Conservation (phyloP, 768 basidiomycete species). For the Hygrophoropsis aurantiaca region DNA sequence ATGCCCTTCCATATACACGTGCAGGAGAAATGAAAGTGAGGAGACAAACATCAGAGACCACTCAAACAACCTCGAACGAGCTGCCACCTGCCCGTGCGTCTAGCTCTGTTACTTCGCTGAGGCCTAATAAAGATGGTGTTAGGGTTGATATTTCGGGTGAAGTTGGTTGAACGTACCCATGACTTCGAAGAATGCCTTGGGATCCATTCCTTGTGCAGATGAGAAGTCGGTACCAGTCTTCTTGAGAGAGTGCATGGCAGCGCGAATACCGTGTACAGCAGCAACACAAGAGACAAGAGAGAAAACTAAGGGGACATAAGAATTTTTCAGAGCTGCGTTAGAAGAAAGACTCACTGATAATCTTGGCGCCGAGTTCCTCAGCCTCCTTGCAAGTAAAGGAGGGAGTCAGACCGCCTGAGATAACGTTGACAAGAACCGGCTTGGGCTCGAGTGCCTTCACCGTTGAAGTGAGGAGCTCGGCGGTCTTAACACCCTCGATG, state of each 20-base stretch:
- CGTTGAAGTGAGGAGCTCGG: constrained; percentile 61
- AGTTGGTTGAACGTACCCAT: constrained; percentile 49
- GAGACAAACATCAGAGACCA: neutral
- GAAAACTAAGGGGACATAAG: constrained; percentile 49
- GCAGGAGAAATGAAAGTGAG: neutral
- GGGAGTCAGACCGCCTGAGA: constrained; percentile 75
- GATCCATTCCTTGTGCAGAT: constrained; percentile 67
- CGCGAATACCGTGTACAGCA: constrained; percentile 73
- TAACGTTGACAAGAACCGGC: constrained; percentile 79
- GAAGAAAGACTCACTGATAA: constrained; percentile 59
- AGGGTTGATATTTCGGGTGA: neutral
- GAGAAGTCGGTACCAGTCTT: constrained; percentile 76
- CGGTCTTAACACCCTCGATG: constrained; percentile 74
- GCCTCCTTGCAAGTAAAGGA: constrained; percentile 71
- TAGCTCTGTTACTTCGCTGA: constrained; percentile 52
- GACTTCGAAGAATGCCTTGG: constrained; percentile 74
- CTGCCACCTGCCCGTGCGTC: constrained; percentile 60
- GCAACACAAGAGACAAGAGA: constrained; percentile 76
- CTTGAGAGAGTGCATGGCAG: constrained; percentile 73
- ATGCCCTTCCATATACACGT: constrained; percentile 15
- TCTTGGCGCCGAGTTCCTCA: constrained; percentile 69
- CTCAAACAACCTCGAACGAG: constrained; percentile 52
- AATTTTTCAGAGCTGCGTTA: neutral
- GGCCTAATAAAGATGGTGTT: constrained; percentile 32
- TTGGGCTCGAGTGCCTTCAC: constrained; percentile 70